These are phyloP conservation scores for Cryptococcus hybrid DNA, from an alignment of 1,284 basidiomycete genomes.

Conservation along the genomic window DNA sequence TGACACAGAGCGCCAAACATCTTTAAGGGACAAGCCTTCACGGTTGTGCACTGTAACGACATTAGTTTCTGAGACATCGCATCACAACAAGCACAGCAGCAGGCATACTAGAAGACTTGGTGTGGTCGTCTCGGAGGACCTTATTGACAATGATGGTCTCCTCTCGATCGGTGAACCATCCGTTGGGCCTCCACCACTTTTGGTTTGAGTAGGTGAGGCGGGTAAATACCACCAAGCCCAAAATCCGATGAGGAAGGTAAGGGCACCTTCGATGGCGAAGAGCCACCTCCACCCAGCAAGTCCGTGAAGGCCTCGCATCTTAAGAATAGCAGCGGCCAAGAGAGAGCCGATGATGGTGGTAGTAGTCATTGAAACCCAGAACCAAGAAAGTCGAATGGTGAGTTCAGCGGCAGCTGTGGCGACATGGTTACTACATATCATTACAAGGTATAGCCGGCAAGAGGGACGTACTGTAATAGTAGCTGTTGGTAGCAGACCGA, in stretches of 20 bases:
- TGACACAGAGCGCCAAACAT: constrained; percentile 58
- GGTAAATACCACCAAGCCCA: constrained; percentile 42
- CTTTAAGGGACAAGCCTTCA: constrained; percentile 60
- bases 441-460: neutral
- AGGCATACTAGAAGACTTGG: constrained; percentile 5
- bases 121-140: constrained; percentile 51
- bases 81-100: neutral
- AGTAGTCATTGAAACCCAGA: constrained; percentile 36
- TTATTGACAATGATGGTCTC: constrained; percentile 53
- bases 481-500: constrained; percentile 23
- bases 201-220: constrained; percentile 46
- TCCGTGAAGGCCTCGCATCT: constrained; percentile 30
- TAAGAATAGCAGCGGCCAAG: constrained; percentile 42
- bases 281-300: constrained; percentile 27
- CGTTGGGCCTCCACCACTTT: constrained; percentile 57
- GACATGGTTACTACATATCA: neutral
- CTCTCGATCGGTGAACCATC: constrained; percentile 60
- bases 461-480: constrained; percentile 36
- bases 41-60: constrained; percentile 66
- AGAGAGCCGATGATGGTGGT: constrained; percentile 34
- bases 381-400: constrained; percentile 45
- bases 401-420: constrained; percentile 31
- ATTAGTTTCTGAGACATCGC: neutral
- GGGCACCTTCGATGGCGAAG: constrained; percentile 20
- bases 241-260: constrained; percentile 30